These are phyloP conservation scores for Pyrenopolyporus hunteri DNA, from an alignment of 495 filamentous ascomycete genomes.

Conservation along the genomic window DNA sequence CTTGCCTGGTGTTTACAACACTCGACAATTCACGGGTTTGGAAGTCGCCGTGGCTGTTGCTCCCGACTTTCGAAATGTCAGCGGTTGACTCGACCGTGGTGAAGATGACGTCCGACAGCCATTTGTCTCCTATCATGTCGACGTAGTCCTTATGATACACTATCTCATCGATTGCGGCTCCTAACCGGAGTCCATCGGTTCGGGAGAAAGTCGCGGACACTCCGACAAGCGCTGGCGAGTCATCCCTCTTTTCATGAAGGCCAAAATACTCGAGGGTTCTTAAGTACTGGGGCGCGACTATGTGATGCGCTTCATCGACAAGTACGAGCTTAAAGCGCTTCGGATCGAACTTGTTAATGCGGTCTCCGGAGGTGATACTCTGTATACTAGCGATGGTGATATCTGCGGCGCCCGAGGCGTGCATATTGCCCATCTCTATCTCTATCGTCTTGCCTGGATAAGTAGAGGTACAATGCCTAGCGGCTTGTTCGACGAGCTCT, in stretches of 20 bases:
- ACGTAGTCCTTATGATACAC: constrained; percentile 98
- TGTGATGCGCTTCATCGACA: constrained; percentile 98
- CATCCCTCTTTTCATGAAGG: constrained; percentile 57
- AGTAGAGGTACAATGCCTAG: constrained; percentile 74
- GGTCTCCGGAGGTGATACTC: constrained; percentile 74
- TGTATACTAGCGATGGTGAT: constrained; percentile 93
- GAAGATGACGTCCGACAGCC: constrained; percentile 85
- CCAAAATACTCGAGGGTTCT: constrained; percentile 75
- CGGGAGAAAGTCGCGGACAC: constrained; percentile 93
- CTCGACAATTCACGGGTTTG: constrained; percentile 71
- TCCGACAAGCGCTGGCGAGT: constrained; percentile 78
- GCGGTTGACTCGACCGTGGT: constrained; percentile 86
- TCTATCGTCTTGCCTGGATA: constrained; percentile 84
- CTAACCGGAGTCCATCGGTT: constrained; percentile 85
- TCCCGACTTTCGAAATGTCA: constrained; percentile 71
- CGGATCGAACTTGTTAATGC: constrained; percentile 82
- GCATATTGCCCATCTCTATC: constrained; percentile 83
- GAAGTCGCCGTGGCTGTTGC: constrained; percentile 77
- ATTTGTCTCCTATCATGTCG: constrained; percentile 91
- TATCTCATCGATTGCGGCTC: constrained; percentile 89
- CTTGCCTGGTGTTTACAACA: constrained; percentile 77
- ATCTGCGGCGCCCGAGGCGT: constrained; percentile 79
- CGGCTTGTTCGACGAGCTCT: constrained; percentile 96
- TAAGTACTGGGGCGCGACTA: constrained; percentile 82
- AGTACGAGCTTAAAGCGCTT: constrained; percentile 83